Percentiles rank a stretch among this genome's conserved stretches.
These are phyloP conservation scores for Ballota nigra DNA, from an alignment of 257 asterid genomes.

Conservation along the genomic window DNA sequence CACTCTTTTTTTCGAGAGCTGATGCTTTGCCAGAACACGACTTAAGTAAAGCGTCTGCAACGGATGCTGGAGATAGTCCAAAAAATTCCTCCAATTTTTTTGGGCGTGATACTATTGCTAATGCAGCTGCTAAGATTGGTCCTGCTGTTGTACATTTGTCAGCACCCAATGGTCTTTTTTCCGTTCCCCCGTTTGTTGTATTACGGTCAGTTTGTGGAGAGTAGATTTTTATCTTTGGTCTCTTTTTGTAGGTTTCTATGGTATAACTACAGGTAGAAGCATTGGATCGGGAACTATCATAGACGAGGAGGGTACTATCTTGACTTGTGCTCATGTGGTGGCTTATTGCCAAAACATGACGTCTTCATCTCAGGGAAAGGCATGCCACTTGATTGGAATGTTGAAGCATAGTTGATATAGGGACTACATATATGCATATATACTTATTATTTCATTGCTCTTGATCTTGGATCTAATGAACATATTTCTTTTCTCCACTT, in stretches of 20 bases:
- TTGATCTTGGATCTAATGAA: not conserved
- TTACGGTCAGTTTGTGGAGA: not conserved
- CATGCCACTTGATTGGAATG: slow-evolving; percentile 19
- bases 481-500: not conserved
- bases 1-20: slow-evolving; percentile 40
- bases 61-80: slow-evolving; percentile 33
- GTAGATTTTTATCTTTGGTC: not conserved
- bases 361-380: slow-evolving; percentile 62
- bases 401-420: not conserved
- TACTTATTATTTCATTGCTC: not conserved
- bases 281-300: slow-evolving; percentile 87
- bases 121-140: slow-evolving; percentile 77
- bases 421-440: not conserved
- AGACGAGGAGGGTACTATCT: slow-evolving; percentile 77
- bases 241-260: slow-evolving; percentile 49
- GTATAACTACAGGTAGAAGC: slow-evolving; percentile 55
- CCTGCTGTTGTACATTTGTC: slow-evolving; percentile 93
- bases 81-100: slow-evolving; percentile 63
- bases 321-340: slow-evolving; percentile 91
- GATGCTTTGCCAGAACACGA: slow-evolving; percentile 34
- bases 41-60: slow-evolving; percentile 35
- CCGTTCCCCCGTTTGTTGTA: not conserved
- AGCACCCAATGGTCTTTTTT: slow-evolving; percentile 50
- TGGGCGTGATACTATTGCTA: slow-evolving; percentile 76
- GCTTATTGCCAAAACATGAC: slow-evolving; percentile 56